Conservation (phyloP, 2,329 filamentous ascomycete species). For the Cadophora gregata region DNA sequence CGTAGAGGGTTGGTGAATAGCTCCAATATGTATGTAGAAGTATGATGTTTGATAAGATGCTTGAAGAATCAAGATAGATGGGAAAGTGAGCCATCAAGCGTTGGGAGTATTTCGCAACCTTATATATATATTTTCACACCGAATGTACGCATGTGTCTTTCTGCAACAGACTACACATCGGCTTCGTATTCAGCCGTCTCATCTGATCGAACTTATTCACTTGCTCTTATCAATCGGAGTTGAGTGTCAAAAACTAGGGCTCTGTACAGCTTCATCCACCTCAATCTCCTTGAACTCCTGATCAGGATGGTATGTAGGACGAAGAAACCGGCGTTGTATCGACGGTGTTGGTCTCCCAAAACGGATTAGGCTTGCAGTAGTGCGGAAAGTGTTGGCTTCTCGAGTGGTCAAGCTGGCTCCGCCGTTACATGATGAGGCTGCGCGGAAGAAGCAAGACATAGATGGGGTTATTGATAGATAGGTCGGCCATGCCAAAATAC, state of each 20-base stretch:
- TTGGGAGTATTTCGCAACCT: conserved; percentile 7
- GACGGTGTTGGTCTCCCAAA: not conserved
- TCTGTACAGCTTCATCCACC: conserved; percentile 8
- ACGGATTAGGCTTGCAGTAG: not conserved
- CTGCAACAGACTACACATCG: conserved; percentile 3
- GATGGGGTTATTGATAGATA: not conserved
- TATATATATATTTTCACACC: conserved; percentile 19
- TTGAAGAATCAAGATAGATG: conserved; percentile 6
- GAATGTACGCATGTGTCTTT: not conserved
- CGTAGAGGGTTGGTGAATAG: not conserved
- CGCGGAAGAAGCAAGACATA: conserved; percentile 19
- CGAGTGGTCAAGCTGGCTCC: conserved; percentile 5
- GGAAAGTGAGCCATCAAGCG: not conserved
- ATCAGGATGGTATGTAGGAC: not conserved
- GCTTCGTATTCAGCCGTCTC: not conserved
- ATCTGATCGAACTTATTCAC: not conserved
- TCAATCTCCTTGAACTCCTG: not conserved
- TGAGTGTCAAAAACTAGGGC: not conserved
- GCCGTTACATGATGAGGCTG: conserved; percentile 1
- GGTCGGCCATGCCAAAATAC: too few species aligned
- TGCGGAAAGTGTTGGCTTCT: conserved; percentile 14
- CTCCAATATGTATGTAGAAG: conserved; percentile 5
- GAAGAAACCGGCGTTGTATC: not conserved
- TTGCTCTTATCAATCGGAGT: not conserved
- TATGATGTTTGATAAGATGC: not conserved